Base-by-base conservation (phyloP, 768 basidiomycete genomes). In the Dacryopinax spathularia region DNA sequence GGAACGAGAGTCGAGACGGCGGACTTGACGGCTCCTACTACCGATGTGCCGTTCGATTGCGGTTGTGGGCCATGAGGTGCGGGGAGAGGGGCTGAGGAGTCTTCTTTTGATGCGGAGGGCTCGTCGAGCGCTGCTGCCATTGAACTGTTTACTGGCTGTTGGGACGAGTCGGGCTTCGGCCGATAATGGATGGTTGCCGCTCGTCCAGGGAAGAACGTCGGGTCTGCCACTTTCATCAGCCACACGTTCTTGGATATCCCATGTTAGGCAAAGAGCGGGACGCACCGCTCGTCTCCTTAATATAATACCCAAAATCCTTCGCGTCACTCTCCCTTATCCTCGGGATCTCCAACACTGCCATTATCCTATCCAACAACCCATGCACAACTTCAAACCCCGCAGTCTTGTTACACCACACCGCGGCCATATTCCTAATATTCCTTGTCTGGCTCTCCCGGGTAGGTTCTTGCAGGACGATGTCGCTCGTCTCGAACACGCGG, bases 351-450 rank as follows among this genome's bases (percentile, higher is more conserved):
- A 99, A 77, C 82, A 96, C 93, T 73, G 86, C 88, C 96, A 99
- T 98, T 35, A 90, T 82, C 60, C 94, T 81, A 75, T 98, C 93
- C 67, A 99, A 76, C 75, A 98, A 77, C 34, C 96, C 96, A 73
- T 98, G 96, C 12, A 94, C 86, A 65, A 95, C 82, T 78, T 99
- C 94, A 72, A 99, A 99, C 2, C 94, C 94, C 35, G 94, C 96
- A 15, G 87, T 90, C 77, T 91, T 91, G 75, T 95, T 95, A 75
- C 93, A 95, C 88, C 91, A 97, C 37, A 98, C 82, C 0, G 89
- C 95, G 0, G 85, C 92, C 0, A 92, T 87, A 64, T 90, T 86
- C 65, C 93, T 80, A 60, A 88, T 85, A 73, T 99, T 99, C 64
- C 88, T 82, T 62, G 91, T 83, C 73, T 92, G 88, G 41, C 89